A percentile compares a stretch with the other conserved stretches of the same genome.
phyloP scores from a whole-genome alignment of 495 filamentous ascomycete species.

The Evansstolkia leycettana region DNA sequence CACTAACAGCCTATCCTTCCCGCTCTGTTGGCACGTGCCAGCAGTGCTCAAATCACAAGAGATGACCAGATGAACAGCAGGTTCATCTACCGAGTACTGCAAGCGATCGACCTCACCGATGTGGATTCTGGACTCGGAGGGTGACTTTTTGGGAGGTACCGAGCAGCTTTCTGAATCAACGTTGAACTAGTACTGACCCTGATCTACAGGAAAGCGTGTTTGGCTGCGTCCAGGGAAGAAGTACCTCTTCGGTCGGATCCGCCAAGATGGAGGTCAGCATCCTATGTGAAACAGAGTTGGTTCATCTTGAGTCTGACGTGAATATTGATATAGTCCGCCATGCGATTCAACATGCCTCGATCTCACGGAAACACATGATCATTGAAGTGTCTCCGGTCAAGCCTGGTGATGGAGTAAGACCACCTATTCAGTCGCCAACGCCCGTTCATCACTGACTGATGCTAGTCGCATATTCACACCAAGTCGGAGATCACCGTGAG shows the following conservation, averaged over 20 bases:
- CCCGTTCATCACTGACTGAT: slow-evolving; percentile 7
- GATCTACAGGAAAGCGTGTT: slow-evolving; percentile 47
- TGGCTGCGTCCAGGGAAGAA: slow-evolving; percentile 75
- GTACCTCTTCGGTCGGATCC: slow-evolving; percentile 65
- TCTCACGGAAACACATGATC: slow-evolving; percentile 83
- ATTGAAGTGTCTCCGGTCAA: slow-evolving; percentile 56
- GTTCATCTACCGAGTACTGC: not conserved
- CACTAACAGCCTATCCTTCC: too few species aligned
- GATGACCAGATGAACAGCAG: not conserved
- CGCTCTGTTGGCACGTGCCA: too few species aligned
- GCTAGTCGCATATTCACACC: slow-evolving; percentile 36
- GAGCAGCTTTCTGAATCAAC: not conserved
- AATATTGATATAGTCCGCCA: slow-evolving; percentile 32
- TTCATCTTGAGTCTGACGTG: not conserved
- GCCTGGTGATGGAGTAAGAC: slow-evolving; percentile 56
- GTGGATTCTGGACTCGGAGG: slow-evolving; percentile 37
- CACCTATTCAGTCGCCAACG: not conserved
- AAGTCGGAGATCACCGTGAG: slow-evolving; percentile 53
- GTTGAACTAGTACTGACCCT: slow-evolving; percentile 8
- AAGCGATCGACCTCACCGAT: slow-evolving; percentile 11
- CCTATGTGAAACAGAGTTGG: not conserved
- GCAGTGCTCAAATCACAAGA: too few species aligned
- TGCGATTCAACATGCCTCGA: slow-evolving; percentile 52
- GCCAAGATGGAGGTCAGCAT: slow-evolving; percentile 31
- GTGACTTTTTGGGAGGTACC: slow-evolving; percentile 32